phyloP scores from a whole-genome alignment of 1,139 yeast genomes.

The Arxiozyma slooffiae region DNA sequence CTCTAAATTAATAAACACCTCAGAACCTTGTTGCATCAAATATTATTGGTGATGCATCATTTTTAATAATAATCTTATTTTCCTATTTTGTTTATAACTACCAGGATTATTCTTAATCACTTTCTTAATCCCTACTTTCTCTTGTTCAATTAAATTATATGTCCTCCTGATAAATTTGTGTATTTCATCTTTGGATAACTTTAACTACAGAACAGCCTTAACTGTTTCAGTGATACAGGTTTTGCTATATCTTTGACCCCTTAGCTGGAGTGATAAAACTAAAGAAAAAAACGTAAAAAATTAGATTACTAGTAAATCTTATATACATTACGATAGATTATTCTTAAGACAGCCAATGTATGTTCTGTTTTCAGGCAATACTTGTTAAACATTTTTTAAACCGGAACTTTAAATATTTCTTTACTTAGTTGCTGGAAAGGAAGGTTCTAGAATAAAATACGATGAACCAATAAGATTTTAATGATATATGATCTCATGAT shows the following conservation, averaged over 20 bases:
- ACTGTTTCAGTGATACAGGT: slow-evolving; percentile 68
- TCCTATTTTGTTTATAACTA: slow-evolving; percentile 32
- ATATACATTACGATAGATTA: no score
- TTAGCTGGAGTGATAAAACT: slow-evolving; percentile 1
- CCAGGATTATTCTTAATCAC: slow-evolving; percentile 23
- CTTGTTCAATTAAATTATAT: slow-evolving; percentile 39
- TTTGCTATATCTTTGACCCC: slow-evolving; percentile 29
- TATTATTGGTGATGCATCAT: slow-evolving; percentile 75
- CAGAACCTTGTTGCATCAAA: slow-evolving; percentile 56
- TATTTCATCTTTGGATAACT: slow-evolving; percentile 77
- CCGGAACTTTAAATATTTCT: neutral
- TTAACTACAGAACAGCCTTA: slow-evolving; percentile 72
- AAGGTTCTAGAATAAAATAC: no score
- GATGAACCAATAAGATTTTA: no score
- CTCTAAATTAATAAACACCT: slow-evolving; percentile 71
- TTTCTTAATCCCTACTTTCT: slow-evolving; percentile 24
- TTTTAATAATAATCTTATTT: slow-evolving; percentile 56
- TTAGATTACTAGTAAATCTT: neutral
- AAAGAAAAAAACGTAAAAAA: neutral
- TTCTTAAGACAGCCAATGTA: neutral
- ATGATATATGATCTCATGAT: no score
- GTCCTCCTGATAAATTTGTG: slow-evolving; percentile 64
- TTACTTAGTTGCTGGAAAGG: no score
- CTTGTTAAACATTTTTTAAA: no score
- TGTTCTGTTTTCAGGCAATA: no score